Evolutionary conservation across 495 filamentous ascomycete genomes (phyloP).

Genomic region (Trichoderma reesei): DNA sequence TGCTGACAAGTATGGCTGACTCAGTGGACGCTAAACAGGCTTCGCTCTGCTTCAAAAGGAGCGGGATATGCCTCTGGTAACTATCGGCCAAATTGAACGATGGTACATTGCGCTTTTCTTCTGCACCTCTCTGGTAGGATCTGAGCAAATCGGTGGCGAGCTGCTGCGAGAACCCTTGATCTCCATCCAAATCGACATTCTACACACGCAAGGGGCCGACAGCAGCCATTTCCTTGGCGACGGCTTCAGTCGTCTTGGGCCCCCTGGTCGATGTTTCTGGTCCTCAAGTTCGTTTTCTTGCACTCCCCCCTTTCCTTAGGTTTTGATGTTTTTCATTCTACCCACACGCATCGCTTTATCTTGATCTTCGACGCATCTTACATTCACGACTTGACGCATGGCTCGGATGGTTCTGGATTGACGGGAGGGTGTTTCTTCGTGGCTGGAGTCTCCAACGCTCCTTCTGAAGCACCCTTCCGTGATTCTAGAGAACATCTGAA

Average conservation of each 20-base stretch:
- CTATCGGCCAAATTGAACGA: constrained; percentile 62
- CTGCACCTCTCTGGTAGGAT: constrained; percentile 4
- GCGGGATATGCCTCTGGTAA: constrained; percentile 54
- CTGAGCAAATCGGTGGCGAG: constrained; percentile 13
- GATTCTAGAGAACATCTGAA: constrained; percentile 15
- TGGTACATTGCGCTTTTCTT: constrained; percentile 13
- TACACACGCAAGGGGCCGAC: neutral
- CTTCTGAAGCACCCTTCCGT: constrained; percentile 8
- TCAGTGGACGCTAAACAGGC: constrained; percentile 85
- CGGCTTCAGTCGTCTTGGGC: neutral
- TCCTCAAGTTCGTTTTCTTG: neutral
- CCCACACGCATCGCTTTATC: constrained; percentile 22
- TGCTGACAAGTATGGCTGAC: constrained; percentile 71
- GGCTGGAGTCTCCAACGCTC: constrained; percentile 7
- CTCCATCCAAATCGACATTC: neutral
- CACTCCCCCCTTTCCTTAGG: neutral
- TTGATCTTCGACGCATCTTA: constrained; percentile 27
- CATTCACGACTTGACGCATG: constrained; percentile 16
- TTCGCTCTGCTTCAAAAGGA: constrained; percentile 86
- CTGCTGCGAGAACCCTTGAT: constrained; percentile 11
- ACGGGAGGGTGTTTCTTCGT: constrained; percentile 15
- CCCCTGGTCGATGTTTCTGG: neutral
- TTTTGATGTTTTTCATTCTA: constrained; percentile 15
- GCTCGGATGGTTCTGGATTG: constrained; percentile 16
- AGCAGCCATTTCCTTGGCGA: neutral